Base-by-base conservation (phyloP, 345 rosid species). In the Citrus maxima region DNA sequence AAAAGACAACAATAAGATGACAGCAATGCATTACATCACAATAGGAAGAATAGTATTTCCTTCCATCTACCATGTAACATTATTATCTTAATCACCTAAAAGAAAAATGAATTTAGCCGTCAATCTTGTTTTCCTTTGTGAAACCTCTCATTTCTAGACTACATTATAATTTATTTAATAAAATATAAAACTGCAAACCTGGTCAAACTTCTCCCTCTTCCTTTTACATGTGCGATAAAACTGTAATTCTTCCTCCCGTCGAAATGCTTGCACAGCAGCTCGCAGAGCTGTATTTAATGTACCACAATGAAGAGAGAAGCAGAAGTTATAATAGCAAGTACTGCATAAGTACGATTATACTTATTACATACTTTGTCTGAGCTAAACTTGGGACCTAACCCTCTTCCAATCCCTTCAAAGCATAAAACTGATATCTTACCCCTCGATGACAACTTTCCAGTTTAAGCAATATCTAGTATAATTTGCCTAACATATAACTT, bases 261-360 rank as follows among this genome's bases (percentile, higher is more conserved):
- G 89, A 75, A 93, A 95, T 74, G 98, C 98, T 82, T 89, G 92
- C 73, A 95, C 92, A 2, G 98, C 98, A 72, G 91, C 88, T 83
- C 84, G 89, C 67, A 95, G 89, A 79, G 97, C 98, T 95, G 86
- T 51, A 13, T 46, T 46, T 46, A 46, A 79, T 24, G 61, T 54
- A 61, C 75, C 74, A 68, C 58, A 83, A 68, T 10, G 42, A 12
- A 69, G 25, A 35, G 27, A 27, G 32, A 27, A 35, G 56, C 25
- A 55, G 40, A 30, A 22, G 34, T n/a, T 46, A 28, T 22, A 13
- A 56, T 25, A 70, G 66, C 13, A 14, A 56, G 56, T 64, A 32
- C 58, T 49, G 40, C 75, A 73, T 24, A 60, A 24, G 24, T 40
- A 25, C 51, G 4, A 54, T 27, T 73, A 67, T 56, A 25, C 38